Percentiles rank a stretch among this genome's conserved stretches.
These are phyloP conservation scores for Boletus holoroseus DNA, from an alignment of 1,284 basidiomycete species.

Conservation along the genomic window DNA sequence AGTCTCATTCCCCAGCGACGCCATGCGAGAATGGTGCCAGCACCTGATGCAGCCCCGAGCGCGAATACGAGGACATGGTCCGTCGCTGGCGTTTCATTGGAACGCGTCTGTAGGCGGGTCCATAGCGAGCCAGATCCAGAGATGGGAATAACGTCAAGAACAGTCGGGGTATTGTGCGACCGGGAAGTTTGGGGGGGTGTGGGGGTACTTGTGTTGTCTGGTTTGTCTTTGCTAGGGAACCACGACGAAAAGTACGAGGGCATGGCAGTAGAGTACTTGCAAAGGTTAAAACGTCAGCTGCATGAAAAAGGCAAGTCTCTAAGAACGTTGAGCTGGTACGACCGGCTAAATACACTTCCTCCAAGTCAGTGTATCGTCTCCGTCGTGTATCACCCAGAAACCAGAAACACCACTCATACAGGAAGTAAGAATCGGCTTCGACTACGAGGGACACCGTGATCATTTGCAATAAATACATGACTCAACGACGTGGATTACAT, in stretches of 20 bases:
- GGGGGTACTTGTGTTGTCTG: background rate
- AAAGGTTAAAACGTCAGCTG: background rate
- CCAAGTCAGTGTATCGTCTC: background rate
- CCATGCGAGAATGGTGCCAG: conserved; percentile 41
- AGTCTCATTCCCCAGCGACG: conserved; percentile 56
- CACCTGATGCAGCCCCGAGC: conserved; percentile 41
- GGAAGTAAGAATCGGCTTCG: background rate
- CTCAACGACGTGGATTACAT: background rate
- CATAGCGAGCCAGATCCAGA: background rate
- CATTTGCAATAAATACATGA: background rate
- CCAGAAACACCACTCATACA: background rate
- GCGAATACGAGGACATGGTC: conserved; percentile 32
- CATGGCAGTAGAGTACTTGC: background rate
- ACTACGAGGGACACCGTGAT: background rate
- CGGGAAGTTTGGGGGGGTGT: background rate
- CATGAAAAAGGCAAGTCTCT: conserved; percentile 7
- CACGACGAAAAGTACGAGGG: conserved; percentile 5
- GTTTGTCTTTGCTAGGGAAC: conserved; percentile 9
- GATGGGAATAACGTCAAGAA: no score
- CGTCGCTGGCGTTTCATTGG: background rate
- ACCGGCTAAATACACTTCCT: no score
- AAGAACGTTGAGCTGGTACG: background rate
- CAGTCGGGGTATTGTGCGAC: background rate
- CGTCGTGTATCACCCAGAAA: background rate
- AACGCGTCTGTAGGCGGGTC: background rate